A percentile compares a stretch with the other conserved stretches of the same genome.
These are phyloP conservation scores for Physaria fendleri DNA, from an alignment of 345 rosid genomes.

Conservation along the genomic window DNA sequence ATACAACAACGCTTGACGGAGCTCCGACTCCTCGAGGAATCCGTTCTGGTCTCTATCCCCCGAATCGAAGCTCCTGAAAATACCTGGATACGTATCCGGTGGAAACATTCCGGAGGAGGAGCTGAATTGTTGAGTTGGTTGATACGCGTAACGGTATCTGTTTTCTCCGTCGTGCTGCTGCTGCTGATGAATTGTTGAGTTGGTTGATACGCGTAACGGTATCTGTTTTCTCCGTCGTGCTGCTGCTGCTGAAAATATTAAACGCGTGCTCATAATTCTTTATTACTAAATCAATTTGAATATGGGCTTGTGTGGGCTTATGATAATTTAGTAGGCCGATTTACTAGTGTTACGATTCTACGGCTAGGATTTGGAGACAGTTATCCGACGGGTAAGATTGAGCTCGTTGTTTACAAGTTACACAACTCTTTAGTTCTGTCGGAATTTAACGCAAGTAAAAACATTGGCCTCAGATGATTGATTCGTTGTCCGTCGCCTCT, in stretches of 20 bases:
- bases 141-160: slow-evolving; percentile 17
- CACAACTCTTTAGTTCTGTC: no score
- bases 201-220: slow-evolving; percentile 24
- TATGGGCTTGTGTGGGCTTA: not conserved
- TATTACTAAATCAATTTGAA: not conserved
- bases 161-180: slow-evolving; percentile 4
- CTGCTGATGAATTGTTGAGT: not conserved
- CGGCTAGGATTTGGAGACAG: not conserved
- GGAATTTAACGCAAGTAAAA: no score
- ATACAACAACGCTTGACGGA: slow-evolving; percentile 46
- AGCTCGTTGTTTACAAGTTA: no score
- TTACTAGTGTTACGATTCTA: not conserved
- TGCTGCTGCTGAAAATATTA: slow-evolving; percentile 8
- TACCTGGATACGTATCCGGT: slow-evolving; percentile 44
- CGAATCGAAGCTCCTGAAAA: slow-evolving; percentile 48
- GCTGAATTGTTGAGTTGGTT: slow-evolving; percentile 24
- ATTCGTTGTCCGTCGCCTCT: no score
- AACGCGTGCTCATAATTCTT: not conserved
- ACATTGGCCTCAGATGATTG: no score
- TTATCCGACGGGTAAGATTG: not conserved
- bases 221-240: not conserved
- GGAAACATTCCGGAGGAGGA: slow-evolving; percentile 34
- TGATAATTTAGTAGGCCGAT: not conserved
- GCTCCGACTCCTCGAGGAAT: slow-evolving; percentile 55
- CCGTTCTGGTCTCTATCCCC: slow-evolving; percentile 62